Evolutionary conservation across 78 protist genomes (phyloP), one percentile per base, ranked within the genome.

Genomic region (Capsaspora owczarzaki): DNA sequence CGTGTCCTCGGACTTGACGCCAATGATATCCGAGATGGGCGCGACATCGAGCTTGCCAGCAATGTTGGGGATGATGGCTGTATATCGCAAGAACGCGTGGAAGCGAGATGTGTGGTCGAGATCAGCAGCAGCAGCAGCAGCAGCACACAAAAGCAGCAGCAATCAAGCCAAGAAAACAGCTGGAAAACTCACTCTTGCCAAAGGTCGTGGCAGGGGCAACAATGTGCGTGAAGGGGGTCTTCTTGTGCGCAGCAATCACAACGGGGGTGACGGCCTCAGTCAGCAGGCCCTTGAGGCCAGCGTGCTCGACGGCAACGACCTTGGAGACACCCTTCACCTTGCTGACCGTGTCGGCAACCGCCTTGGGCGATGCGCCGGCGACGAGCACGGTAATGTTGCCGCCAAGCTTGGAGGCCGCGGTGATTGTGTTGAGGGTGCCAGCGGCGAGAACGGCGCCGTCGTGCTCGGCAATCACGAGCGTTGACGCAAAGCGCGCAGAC

Each of bases 1-100:
- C 6, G 95, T 94, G 86, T 86, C 86, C 42, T 76, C 91, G 47
- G 47, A 5, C 53, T 87, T 40, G 16, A 97, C 70, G n/a, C 27
- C 82, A 2, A 86, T 74, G 46, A 96, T 82, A 16, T 96, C 95
- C 27, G 95, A 79, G 61, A 93, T 82, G 20, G 88, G 92, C 66
- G 51, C 27, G 35, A 89, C 92, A 60, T 93, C 96, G 33, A 92
- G 86, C 79, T 43, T 20, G 35, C 94, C 97, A 8, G 96, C 97
- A 14, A 89, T 87, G 38, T 97, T 92, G 38, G 99, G 99, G 35
- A 93, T 0, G 44, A 92, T 83, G 29, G 71, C 49, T 56, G 66
- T 29, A 25, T 25, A 29, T n/a, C n/a, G n/a, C n/a, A n/a, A n/a
- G n/a, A n/a, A n/a, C n/a, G n/a, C n/a, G n/a, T n/a, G n/a, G n/a